A percentile compares a stretch with the other conserved stretches of the same genome.
phyloP scores from a whole-genome alignment of 2,329 filamentous ascomycete species.

The Colletotrichum melonis region DNA sequence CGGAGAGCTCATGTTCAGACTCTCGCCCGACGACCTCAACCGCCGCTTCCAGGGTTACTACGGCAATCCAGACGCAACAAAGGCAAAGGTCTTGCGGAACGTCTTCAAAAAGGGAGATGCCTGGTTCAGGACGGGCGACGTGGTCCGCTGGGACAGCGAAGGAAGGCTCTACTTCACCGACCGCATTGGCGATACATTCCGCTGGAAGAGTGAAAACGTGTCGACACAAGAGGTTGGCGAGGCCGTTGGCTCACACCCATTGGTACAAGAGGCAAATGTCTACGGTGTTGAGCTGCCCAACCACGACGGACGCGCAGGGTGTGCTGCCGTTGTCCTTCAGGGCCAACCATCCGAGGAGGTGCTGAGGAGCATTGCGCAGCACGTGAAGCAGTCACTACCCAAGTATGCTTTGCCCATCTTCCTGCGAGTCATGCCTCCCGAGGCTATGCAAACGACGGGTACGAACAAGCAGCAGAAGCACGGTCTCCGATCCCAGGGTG shows the following conservation, averaged over 20 bases:
- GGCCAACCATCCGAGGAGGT: constrained; percentile 53
- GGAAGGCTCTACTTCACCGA: constrained; percentile 85
- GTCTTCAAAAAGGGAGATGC: constrained; percentile 82
- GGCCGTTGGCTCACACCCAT: constrained; percentile 73
- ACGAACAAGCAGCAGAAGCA: constrained; percentile 93
- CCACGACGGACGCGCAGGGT: constrained; percentile 87
- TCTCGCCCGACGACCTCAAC: constrained; percentile 73
- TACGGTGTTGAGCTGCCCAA: constrained; percentile 84
- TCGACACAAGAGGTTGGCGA: constrained; percentile 86
- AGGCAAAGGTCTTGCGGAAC: constrained; percentile 78
- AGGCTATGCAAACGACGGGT: constrained; percentile 75
- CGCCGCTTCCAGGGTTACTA: constrained; percentile 85
- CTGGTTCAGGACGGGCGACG: constrained; percentile 88
- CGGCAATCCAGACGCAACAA: constrained; percentile 76
- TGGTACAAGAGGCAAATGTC: constrained; percentile 83
- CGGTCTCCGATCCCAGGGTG: constrained; percentile 76
- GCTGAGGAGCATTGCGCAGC: constrained; percentile 70
- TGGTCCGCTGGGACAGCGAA: constrained; percentile 76
- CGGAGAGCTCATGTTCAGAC: constrained; percentile 80
- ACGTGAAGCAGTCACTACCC: constrained; percentile 70
- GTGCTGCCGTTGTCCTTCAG: constrained; percentile 75
- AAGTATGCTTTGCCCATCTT: constrained; percentile 84
- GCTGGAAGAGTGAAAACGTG: constrained; percentile 87
- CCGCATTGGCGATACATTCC: constrained; percentile 81
- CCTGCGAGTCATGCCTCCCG: constrained; percentile 71